These are phyloP conservation scores for Tricholoma sp. DNA, from an alignment of 768 basidiomycete species.

Conservation along the genomic window DNA sequence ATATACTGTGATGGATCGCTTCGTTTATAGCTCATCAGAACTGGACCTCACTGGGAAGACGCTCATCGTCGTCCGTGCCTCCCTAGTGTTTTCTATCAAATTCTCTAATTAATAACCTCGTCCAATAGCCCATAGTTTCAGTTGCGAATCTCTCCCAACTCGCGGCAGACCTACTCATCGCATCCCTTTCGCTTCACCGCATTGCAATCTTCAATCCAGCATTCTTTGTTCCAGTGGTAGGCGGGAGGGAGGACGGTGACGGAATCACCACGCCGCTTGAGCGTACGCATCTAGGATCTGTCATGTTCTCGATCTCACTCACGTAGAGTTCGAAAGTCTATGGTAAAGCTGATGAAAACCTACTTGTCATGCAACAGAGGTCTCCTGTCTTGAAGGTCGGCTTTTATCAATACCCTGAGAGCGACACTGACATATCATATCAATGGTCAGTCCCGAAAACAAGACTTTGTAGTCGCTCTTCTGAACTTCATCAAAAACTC, in stretches of 20 bases:
- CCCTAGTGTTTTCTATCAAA: background rate
- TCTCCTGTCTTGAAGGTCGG: conserved; percentile 75
- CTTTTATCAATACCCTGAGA: background rate
- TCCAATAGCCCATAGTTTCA: conserved; percentile 62
- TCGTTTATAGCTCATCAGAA: conserved; percentile 24
- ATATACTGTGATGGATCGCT: conserved; percentile 16
- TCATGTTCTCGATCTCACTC: background rate
- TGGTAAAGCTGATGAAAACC: conserved; percentile 39
- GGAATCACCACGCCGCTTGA: conserved; percentile 76
- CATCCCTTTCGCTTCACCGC: conserved; percentile 53
- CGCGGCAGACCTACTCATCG: conserved; percentile 67
- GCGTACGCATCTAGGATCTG: conserved; percentile 39
- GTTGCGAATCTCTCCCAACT: conserved; percentile 81
- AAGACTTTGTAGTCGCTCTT: conserved; percentile 56
- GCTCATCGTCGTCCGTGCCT: conserved; percentile 38
- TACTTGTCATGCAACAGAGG: conserved; percentile 73
- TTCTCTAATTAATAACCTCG: conserved; percentile 6
- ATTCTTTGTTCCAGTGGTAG: conserved; percentile 66
- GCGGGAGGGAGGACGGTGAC: conserved; percentile 58
- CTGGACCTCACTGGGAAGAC: conserved; percentile 31
- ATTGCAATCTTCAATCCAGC: conserved; percentile 61
- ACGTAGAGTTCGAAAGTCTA: conserved; percentile 46
- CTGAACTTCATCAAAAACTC: conserved; percentile 51
- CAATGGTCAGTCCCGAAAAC: conserved; percentile 52
- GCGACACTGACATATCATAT: background rate